phyloP scores from a whole-genome alignment of 78 protist genomes.

The Ministeria vibrans region DNA sequence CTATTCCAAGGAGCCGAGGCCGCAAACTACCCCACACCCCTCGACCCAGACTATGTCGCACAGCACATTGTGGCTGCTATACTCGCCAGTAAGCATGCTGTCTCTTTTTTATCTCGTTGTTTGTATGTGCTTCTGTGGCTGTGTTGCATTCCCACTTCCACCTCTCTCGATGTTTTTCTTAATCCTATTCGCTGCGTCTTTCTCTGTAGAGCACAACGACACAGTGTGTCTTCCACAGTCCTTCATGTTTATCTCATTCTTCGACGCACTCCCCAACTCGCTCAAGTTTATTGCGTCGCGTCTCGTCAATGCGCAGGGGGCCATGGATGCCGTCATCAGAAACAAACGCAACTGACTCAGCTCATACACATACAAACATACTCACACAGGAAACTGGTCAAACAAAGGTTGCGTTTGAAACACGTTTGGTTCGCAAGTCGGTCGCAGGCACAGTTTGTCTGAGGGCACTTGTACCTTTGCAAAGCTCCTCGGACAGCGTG shows the following conservation, averaged over 20 bases:
- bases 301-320: no score
- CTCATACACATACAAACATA: no score
- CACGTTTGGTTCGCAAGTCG: constrained; percentile 11
- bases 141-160: background rate
- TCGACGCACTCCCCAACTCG: background rate
- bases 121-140: background rate
- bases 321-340: no score
- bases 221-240: no score
- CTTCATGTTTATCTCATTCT: no score
- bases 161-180: no score
- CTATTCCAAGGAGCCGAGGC: background rate
- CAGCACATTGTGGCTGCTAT: background rate
- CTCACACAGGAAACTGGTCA: no score
- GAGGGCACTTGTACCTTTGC: constrained; percentile 17
- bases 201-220: no score
- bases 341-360: no score
- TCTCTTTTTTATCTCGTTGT: background rate
- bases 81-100: background rate
- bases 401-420: no score
- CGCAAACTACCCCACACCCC: background rate
- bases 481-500: constrained; percentile 34
- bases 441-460: constrained; percentile 30
- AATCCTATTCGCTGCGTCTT: no score
- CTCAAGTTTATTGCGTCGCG: background rate
- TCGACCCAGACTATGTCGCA: background rate